Base-by-base conservation (phyloP, 805 yeast genomes). In the Yarrowia divulgata region DNA sequence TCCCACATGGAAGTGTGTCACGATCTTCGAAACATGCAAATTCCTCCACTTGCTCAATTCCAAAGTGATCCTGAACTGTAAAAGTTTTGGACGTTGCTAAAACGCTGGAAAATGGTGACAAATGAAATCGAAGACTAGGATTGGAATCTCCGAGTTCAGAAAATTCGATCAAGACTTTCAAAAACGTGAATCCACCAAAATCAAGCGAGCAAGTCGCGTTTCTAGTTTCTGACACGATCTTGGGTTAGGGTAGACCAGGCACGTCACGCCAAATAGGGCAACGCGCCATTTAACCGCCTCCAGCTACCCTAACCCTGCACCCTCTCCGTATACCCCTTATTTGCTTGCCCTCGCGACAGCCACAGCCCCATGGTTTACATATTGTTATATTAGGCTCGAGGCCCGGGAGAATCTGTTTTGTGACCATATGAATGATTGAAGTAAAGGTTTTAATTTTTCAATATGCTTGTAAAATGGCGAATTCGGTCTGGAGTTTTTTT, bases 261-360 rank as follows among this genome's bases (percentile, higher is more conserved):
- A 50, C 57, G 57, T 50, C 57, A 34, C 42, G 45, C 32, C 60
- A 19, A 39, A 54, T 54, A 19, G 18, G 60, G 43, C 32, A 34
- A 18, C 42, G 57, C 57, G 57, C 23, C 10, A 18, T 54, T 37
- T 54, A n/a, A n/a, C n/a, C n/a, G n/a, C n/a, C n/a, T n/a, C n/a
- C n/a, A n/a, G n/a, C n/a, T n/a, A n/a, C 57, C 57, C 57, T 35
- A 52, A 52, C 57, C 57, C 42, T 52, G 3, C 18, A 8, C 18
- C 18, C 37, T 14, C 19, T 3, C 40, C 43, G 58, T 54, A 37
- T 50, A 50, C 55, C 55, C 40, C 40, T 50, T 50, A 34, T 32
- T 52, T n/a, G 29, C 42, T 39, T 54, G 60, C 60, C 45, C 60
- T 54, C 45, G 60, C 60, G 60, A 54, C 60, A 13, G 43, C 60